Evolutionary conservation across 305 asterid genomes (phyloP).

Genomic region (Andrographis paniculata): DNA sequence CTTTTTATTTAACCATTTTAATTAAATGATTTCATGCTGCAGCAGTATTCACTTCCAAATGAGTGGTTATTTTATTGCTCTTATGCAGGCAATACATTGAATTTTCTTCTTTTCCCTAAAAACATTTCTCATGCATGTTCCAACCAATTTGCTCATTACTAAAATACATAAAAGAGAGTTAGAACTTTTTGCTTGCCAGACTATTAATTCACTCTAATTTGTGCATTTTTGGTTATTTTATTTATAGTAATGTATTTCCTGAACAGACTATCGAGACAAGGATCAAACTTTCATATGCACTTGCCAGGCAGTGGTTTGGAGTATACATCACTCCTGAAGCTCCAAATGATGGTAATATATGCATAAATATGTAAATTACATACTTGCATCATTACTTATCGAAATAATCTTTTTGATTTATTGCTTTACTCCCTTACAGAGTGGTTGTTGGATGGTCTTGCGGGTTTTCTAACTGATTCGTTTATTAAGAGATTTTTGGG

Average conservation of each 20-base stretch:
- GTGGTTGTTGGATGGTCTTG: slow-evolving; percentile 99
- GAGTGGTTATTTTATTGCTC: too few species aligned
- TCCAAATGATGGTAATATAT: slow-evolving; percentile 79
- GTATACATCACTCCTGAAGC: slow-evolving; percentile 84
- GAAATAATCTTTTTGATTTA: slow-evolving; percentile 22
- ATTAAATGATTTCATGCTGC: background rate
- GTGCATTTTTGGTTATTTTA: slow-evolving; percentile 9
- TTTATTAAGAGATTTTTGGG: slow-evolving; percentile 83
- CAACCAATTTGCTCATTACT: background rate
- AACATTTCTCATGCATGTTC: background rate
- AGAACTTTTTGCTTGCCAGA: slow-evolving; percentile 6
- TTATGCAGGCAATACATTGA: background rate
- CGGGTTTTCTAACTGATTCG: slow-evolving; percentile 85
- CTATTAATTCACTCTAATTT: slow-evolving; percentile 5
- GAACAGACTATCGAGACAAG: slow-evolving; percentile 90
- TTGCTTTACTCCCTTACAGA: slow-evolving; percentile 43
- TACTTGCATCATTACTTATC: slow-evolving; percentile 18
- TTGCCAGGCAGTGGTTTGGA: slow-evolving; percentile 98
- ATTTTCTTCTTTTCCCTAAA: background rate
- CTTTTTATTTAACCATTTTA: background rate
- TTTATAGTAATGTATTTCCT: slow-evolving; percentile 30
- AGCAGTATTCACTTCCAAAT: background rate
- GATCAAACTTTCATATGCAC: slow-evolving; percentile 88
- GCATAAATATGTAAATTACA: slow-evolving; percentile 16
- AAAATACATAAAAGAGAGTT: background rate